Conservation (phyloP, 192 early-diverging fungal species). For the Rhizophlyctis rosea region DNA sequence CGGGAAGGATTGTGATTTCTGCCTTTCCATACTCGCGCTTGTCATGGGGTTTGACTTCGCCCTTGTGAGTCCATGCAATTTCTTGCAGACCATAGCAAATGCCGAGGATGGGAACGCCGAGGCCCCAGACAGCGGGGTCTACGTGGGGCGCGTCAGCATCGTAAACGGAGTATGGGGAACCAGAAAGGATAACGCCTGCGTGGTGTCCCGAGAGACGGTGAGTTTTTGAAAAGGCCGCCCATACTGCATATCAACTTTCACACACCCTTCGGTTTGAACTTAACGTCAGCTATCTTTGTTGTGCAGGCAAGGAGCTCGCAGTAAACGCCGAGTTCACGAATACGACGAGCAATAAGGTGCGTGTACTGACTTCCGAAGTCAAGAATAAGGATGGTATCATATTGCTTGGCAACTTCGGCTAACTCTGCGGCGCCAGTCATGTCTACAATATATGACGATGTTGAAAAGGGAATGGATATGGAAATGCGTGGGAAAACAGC, state of each 20-base stretch:
- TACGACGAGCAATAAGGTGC: conserved; percentile 92
- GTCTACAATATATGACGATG: too few relatives aligned
- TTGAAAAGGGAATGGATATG: too few relatives aligned
- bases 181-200: conserved; percentile 92
- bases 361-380: conserved; percentile 99
- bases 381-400: conserved; percentile 94
- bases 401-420: conserved; percentile 33
- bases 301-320: conserved; percentile 98
- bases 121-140: conserved; percentile 83
- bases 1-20: conserved; percentile 63
- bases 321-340: conserved; percentile 97
- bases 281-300: conserved; percentile 86
- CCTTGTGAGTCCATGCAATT: conserved; percentile 85
- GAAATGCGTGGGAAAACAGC: too few relatives aligned
- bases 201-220: conserved; percentile 4
- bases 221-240: background rate
- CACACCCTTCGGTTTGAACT: conserved; percentile 90
- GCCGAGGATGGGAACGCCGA: conserved; percentile 89
- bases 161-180: conserved; percentile 95
- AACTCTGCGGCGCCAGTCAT: too few relatives aligned
- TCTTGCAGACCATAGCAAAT: conserved; percentile 99
- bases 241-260: background rate
- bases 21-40: conserved; percentile 97
- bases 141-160: conserved; percentile 92
- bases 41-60: conserved; percentile 81